Percentiles rank a stretch among this genome's conserved stretches.
Evolutionary conservation across 345 rosid species (phyloP).

Genomic region (Eucalyptus albens): DNA sequence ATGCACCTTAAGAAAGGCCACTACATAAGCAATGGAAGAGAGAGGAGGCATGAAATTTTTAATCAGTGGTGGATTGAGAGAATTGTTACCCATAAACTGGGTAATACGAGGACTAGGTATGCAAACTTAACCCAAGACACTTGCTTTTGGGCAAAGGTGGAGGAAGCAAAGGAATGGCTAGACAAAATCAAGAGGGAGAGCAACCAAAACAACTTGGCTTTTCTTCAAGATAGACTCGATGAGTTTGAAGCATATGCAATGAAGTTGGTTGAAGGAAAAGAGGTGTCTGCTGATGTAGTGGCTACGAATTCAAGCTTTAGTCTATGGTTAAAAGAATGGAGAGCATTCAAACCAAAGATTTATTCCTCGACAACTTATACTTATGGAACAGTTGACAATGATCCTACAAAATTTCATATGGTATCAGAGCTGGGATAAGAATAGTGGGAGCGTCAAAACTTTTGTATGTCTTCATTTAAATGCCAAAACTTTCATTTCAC

Average conservation of each 20-base stretch:
- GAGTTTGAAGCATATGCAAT: constrained; percentile 26
- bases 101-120: constrained; percentile 24
- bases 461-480: no score
- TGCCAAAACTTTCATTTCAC: no score
- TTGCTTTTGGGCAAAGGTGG: constrained; percentile 79
- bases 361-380: rapidly evolving
- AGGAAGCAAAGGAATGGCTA: constrained; percentile 60
- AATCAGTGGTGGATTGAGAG: constrained; percentile 47
- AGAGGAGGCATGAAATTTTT: constrained; percentile 47
- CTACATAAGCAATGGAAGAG: constrained; percentile 49
- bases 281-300: constrained; percentile 59
- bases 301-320: constrained; percentile 54
- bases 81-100: neutral
- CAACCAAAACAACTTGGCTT: neutral
- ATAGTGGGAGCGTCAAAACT: no score
- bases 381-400: no score
- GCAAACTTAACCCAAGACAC: constrained; percentile 75
- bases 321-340: constrained; percentile 33
- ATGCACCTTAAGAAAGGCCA: constrained; percentile 11
- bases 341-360: neutral
- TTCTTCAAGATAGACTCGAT: constrained; percentile 16
- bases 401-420: no score
- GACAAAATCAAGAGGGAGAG: constrained; percentile 26
- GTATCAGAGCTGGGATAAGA: no score
- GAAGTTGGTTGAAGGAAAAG: constrained; percentile 24